These are phyloP conservation scores for Pleurotus salmoneostramineus DNA, from an alignment of 768 basidiomycete genomes.

Conservation along the genomic window DNA sequence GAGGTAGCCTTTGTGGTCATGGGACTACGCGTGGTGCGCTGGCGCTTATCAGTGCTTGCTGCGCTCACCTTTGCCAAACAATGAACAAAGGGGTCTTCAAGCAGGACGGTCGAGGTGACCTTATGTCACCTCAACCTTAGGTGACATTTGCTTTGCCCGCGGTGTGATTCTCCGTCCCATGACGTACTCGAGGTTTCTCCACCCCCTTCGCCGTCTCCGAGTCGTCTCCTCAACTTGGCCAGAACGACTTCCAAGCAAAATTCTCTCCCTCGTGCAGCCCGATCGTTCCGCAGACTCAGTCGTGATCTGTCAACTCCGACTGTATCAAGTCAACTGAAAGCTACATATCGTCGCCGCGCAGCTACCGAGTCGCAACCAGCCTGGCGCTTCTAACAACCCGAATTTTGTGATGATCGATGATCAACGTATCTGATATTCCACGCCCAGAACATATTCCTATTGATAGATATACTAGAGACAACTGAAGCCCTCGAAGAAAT, in stretches of 20 bases:
- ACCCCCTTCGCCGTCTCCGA: neutral
- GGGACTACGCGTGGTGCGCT: too few relatives aligned
- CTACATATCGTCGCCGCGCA: neutral
- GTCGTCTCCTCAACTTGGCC: neutral
- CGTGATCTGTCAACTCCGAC: slow-evolving; percentile 5
- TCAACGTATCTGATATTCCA: neutral
- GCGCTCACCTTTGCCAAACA: too few relatives aligned
- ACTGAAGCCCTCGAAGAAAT: neutral
- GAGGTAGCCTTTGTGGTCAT: too few relatives aligned
- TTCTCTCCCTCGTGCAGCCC: neutral
- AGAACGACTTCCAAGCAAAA: neutral
- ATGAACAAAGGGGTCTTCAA: too few relatives aligned
- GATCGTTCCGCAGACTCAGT: neutral
- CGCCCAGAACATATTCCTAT: neutral
- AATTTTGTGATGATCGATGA: neutral
- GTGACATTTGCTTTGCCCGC: neutral
- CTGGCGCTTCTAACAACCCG: neutral
- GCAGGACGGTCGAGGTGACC: too few relatives aligned
- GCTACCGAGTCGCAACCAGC: neutral
- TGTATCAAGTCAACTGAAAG: neutral
- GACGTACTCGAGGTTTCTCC: neutral
- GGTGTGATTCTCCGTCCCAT: neutral
- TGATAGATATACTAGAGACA: neutral
- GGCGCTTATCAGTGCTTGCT: too few relatives aligned
- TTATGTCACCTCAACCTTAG: too few relatives aligned